A percentile compares a stretch with the other conserved stretches of the same genome.
These are phyloP conservation scores for Cytospora mali DNA, from an alignment of 2,329 filamentous ascomycete species.

Conservation along the genomic window DNA sequence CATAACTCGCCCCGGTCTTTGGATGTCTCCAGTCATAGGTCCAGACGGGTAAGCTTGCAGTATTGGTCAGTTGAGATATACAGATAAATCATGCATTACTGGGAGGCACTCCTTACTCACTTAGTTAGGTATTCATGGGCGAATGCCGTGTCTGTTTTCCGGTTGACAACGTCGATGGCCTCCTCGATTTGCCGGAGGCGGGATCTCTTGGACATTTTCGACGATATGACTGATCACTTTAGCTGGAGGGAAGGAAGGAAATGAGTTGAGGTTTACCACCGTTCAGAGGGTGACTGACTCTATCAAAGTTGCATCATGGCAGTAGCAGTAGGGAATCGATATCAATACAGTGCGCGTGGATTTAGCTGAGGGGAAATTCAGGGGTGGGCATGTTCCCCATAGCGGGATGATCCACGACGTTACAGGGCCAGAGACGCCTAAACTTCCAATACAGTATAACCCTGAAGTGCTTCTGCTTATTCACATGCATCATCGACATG, in stretches of 20 bases:
- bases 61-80: not conserved
- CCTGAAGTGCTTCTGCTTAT: not conserved
- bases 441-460: not conserved
- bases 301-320: not conserved
- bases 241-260: not conserved
- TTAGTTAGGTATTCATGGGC: conserved; percentile 13
- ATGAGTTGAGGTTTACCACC: not conserved
- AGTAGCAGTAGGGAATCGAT: not conserved
- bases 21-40: conserved; percentile 54
- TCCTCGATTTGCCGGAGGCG: conserved; percentile 14
- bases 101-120: not conserved
- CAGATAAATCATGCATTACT: not conserved
- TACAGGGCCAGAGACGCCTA: conserved; percentile 4
- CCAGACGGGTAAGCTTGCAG: conserved; percentile 31
- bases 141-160: conserved; percentile 20
- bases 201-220: not conserved
- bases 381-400: not conserved
- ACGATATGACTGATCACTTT: not conserved
- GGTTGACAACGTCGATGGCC: conserved; percentile 12
- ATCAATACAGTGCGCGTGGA: not conserved
- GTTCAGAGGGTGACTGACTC: not conserved
- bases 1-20: conserved; percentile 43
- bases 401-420: conserved; percentile 1
- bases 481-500: not conserved
- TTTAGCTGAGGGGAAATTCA: not conserved